These are phyloP conservation scores for Hansenula lynferdii DNA, from an alignment of 1,139 yeast genomes.

Conservation along the genomic window DNA sequence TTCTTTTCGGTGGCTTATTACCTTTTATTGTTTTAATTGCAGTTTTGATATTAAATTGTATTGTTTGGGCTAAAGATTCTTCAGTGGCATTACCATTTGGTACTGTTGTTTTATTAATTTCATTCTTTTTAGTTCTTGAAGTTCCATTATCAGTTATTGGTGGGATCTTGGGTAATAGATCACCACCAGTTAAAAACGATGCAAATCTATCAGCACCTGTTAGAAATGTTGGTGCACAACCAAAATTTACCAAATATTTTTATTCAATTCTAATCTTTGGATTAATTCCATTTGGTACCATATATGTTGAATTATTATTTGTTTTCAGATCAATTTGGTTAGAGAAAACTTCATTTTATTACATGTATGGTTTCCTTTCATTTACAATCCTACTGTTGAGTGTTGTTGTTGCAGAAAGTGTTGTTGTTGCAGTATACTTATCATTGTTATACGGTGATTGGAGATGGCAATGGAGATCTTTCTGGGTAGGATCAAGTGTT, in stretches of 20 bases:
- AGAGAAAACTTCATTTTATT: conserved; percentile 73
- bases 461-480: conserved; percentile 84
- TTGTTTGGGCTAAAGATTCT: conserved; percentile 75
- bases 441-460: conserved; percentile 59
- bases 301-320: conserved; percentile 71
- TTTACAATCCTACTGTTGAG: conserved; percentile 55
- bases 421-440: conserved; percentile 67
- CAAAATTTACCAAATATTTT: conserved; percentile 28
- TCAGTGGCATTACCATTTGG: conserved; percentile 77
- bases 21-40: conserved; percentile 55
- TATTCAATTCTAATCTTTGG: conserved; percentile 44
- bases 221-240: conserved; percentile 35
- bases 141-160: conserved; percentile 75
- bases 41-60: conserved; percentile 54
- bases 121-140: conserved; percentile 58
- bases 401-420: conserved; percentile 64
- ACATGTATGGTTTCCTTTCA: conserved; percentile 74
- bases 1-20: conserved; percentile 53
- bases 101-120: conserved; percentile 53
- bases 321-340: conserved; percentile 77
- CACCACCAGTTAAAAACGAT: conserved; percentile 26
- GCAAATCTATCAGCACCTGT: conserved; percentile 28
- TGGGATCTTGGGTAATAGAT: conserved; percentile 52
- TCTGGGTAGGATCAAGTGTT: conserved; percentile 65
- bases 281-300: conserved; percentile 71